phyloP scores from a whole-genome alignment of 2,329 filamentous ascomycete species.

The Tricladium varicosporioides region DNA sequence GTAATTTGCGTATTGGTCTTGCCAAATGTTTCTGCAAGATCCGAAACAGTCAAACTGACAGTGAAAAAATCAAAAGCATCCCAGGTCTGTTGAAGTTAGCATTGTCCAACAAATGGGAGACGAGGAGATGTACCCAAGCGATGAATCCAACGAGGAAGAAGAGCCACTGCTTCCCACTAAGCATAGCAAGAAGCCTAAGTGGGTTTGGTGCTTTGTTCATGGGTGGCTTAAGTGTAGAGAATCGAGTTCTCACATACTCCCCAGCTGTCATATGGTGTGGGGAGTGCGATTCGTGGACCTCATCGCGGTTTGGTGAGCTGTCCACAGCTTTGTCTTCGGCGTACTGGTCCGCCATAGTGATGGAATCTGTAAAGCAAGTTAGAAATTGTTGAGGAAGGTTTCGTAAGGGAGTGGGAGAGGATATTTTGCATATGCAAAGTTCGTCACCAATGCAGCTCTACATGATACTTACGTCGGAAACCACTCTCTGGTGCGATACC shows the following conservation, averaged over 20 bases:
- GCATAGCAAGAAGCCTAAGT: conserved; percentile 62
- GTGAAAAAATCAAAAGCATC: conserved; percentile 86
- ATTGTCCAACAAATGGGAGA: background rate
- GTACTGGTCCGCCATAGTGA: conserved; percentile 7
- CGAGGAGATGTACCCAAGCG: conserved; percentile 53
- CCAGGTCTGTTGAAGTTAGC: conserved; percentile 46
- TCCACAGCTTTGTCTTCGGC: background rate
- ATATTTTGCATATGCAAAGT: too few relatives aligned
- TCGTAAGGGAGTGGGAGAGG: too few relatives aligned
- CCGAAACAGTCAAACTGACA: conserved; percentile 73
- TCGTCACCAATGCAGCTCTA: too few relatives aligned
- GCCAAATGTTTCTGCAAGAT: conserved; percentile 59
- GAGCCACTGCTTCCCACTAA: conserved; percentile 66
- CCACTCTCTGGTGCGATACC: background rate
- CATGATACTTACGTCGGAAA: too few relatives aligned
- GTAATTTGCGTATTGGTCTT: conserved; percentile 67
- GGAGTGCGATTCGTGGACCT: conserved; percentile 22
- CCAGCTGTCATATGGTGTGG: conserved; percentile 22
- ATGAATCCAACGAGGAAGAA: conserved; percentile 73
- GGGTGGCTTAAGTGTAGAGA: conserved; percentile 56
- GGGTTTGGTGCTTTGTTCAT: conserved; percentile 67
- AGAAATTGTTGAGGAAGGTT: background rate
- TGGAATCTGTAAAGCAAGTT: background rate
- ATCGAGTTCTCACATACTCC: conserved; percentile 49
- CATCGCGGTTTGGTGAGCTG: conserved; percentile 3